Evolutionary conservation across 164 flowering plant species (phyloP).

Genomic region (Buxus sempervirens): DNA sequence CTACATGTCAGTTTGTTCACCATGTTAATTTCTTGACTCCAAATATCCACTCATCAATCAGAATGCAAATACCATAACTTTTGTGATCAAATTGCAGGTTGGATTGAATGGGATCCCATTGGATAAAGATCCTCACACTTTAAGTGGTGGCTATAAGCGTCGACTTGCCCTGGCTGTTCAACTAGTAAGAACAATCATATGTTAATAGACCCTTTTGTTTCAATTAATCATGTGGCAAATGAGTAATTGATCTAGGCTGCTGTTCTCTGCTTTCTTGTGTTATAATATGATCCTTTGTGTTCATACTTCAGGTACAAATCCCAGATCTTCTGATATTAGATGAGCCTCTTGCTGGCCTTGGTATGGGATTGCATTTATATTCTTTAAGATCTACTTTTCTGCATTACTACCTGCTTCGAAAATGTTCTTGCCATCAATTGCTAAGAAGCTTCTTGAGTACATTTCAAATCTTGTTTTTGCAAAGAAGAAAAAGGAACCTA

Average conservation of each 20-base stretch:
- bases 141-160: constrained; percentile 99
- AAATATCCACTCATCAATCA: background rate
- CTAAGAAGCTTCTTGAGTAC: no score
- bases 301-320: constrained; percentile 63
- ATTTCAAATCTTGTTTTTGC: no score
- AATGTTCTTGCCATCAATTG: background rate
- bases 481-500: no score
- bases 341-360: constrained; percentile 99
- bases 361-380: constrained; percentile 39
- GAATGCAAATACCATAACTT: background rate
- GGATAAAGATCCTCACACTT: constrained; percentile 83
- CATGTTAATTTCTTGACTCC: background rate
- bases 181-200: constrained; percentile 46
- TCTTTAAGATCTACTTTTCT: constrained; percentile 4
- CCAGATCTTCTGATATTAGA: constrained; percentile 90
- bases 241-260: background rate
- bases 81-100: constrained; percentile 45
- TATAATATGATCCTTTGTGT: background rate
- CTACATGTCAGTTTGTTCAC: no score
- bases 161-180: constrained; percentile 97
- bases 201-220: background rate
- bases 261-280: background rate
- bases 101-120: constrained; percentile 73
- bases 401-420: background rate
- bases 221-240: background rate